phyloP scores from a whole-genome alignment of 139 green algal genomes.

The Bryopsis sp. region DNA sequence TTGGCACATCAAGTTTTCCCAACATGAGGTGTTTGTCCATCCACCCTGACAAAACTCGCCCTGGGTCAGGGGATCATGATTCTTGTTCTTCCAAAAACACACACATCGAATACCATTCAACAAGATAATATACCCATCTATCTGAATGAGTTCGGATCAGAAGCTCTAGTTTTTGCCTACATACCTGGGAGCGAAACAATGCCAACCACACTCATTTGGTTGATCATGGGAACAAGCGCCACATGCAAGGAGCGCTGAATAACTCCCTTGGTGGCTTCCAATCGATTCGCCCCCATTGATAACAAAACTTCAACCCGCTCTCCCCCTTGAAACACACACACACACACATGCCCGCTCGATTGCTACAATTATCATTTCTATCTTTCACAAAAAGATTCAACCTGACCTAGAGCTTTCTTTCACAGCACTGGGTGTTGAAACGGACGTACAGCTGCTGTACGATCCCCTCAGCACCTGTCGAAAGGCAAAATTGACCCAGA shows the following conservation, averaged over 20 bases:
- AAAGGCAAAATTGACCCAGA: not conserved
- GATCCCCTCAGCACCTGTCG: not conserved
- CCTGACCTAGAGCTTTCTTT: too few relatives aligned
- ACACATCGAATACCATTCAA: not conserved
- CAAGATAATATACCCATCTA: too few relatives aligned
- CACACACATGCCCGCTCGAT: too few relatives aligned
- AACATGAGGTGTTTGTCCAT: too few relatives aligned
- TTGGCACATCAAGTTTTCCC: too few relatives aligned
- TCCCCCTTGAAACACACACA: too few relatives aligned
- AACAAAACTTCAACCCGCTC: slow-evolving; percentile 62
- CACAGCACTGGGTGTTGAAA: not conserved
- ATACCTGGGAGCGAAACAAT: slow-evolving; percentile 67
- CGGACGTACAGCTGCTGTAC: not conserved
- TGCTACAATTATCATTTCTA: too few relatives aligned
- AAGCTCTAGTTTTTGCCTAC: too few relatives aligned
- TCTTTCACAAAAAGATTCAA: too few relatives aligned
- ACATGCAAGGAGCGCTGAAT: slow-evolving; percentile 33
- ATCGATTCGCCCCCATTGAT: slow-evolving; percentile 57
- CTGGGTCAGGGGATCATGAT: too few relatives aligned
- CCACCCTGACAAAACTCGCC: too few relatives aligned
- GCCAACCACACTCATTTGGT: slow-evolving; percentile 71
- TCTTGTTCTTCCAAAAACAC: not conserved
- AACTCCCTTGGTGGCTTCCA: slow-evolving; percentile 49
- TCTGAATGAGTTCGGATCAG: too few relatives aligned
- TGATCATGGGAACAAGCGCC: slow-evolving; percentile 71